Base-by-base conservation (phyloP, 176 grass and related monocot genomes). In the Oryza nivara region DNA sequence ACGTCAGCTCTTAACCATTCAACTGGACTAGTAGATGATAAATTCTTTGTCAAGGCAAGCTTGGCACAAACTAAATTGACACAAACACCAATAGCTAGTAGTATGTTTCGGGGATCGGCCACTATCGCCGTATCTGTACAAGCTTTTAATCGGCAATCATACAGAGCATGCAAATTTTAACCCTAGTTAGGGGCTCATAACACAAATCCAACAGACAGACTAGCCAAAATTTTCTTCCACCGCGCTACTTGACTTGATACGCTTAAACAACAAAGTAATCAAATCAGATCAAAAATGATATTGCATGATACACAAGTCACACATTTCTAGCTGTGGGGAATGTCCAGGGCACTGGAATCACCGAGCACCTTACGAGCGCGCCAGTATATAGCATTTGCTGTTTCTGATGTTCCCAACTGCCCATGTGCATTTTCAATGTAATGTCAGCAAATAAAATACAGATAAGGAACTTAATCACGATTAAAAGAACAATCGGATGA, bases 381-480 rank as follows among this genome's bases (percentile, higher is more conserved):
- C 85, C 88, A 92, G 72, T 86, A 84, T 20, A 95, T 90, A 61
- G 85, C 90, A 86, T 86, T 92, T 44, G 48, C 80, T 16, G 80
- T 84, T 88, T 95, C 88, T 2, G 93, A 84, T 66, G 90, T 92
- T 66, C 93, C 93, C 49, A 81, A 67, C 93, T 95, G 68, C 25
- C 35, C 32, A 28, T 38, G 19, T 13, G 12, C 19, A 88, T 65
- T 65, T 52, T 12, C 3, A 77, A 54, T 36, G 19, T 11, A 49
- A 76, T 68, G 74, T 66, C 43, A 44, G 43, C 43, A n/a, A 46
- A 30, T 30, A 30, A 16, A 3, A n/a, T 36, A 36, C 20, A 15
- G 58, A 22, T 30, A 41, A 2, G 41, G 6, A 11, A 70, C 23
- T 26, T 20, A 32, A 52, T 28, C 9, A 38, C n/a, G 25, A 15